Evolutionary conservation across 441 rosid species (phyloP).

Genomic region (Daphne laureola): DNA sequence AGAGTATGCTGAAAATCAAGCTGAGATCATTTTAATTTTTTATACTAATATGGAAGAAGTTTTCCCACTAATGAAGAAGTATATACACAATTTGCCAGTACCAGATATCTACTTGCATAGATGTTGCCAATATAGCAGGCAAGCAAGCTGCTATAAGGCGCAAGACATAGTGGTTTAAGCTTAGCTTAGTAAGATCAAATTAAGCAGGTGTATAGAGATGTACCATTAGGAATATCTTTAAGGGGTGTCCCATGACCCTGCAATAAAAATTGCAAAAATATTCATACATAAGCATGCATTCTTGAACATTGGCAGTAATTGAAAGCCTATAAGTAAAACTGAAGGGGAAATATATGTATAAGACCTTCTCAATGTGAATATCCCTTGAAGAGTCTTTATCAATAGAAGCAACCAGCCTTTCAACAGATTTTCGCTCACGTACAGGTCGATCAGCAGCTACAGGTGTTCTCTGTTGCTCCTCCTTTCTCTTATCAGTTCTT

Average conservation of each 20-base stretch:
- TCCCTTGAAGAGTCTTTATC: conserved; percentile 72
- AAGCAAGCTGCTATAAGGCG: too few relatives aligned
- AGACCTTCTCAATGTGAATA: conserved; percentile 78
- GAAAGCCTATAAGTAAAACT: conserved; percentile 3
- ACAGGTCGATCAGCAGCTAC: conserved; percentile 68
- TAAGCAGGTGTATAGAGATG: conserved; percentile 11
- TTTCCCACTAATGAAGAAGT: too few relatives aligned
- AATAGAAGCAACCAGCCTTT: conserved; percentile 78
- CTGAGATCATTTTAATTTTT: too few relatives aligned
- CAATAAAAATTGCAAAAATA: conserved; percentile 25
- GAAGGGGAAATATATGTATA: conserved; percentile 2
- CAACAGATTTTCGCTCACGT: conserved; percentile 92
- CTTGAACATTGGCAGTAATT: conserved; percentile 5
- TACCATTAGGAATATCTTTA: conserved; percentile 94
- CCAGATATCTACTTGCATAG: too few relatives aligned
- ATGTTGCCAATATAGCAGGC: too few relatives aligned
- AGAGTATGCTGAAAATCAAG: too few relatives aligned
- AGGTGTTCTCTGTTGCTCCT: conserved; percentile 61
- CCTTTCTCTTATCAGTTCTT: conserved; percentile 33
- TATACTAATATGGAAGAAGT: too few relatives aligned
- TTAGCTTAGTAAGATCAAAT: too few relatives aligned
- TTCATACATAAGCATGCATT: conserved; percentile 2
- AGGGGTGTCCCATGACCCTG: conserved; percentile 87
- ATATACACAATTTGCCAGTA: too few relatives aligned
- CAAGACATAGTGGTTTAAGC: too few relatives aligned